These are phyloP conservation scores for Apiospora hydei DNA, from an alignment of 2,329 filamentous ascomycete species.

Conservation along the genomic window DNA sequence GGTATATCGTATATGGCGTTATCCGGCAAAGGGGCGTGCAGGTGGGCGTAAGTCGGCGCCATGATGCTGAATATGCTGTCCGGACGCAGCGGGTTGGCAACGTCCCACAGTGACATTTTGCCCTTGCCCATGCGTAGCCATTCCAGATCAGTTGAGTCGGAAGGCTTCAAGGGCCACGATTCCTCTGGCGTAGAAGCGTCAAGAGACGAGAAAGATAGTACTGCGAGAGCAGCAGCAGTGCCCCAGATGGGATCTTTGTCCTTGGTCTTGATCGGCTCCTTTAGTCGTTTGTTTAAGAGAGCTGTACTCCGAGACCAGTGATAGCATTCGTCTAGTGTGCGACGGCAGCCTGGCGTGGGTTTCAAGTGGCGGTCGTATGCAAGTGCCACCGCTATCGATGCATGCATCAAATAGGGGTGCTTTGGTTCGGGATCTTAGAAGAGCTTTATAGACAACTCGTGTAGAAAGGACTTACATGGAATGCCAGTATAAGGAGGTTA, in stretches of 20 bases:
- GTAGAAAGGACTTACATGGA: conserved; percentile 42
- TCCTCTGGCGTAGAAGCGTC: conserved; percentile 43
- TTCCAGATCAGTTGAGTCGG: conserved; percentile 38
- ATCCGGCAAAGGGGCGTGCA: conserved; percentile 44
- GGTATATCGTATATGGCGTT: conserved; percentile 39
- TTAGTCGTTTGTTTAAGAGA: conserved; percentile 48
- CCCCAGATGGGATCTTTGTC: conserved; percentile 56
- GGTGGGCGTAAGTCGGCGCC: conserved; percentile 44
- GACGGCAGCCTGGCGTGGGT: conserved; percentile 32
- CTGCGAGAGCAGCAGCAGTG: conserved; percentile 50
- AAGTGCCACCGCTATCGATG: conserved; percentile 50
- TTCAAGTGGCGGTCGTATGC: conserved; percentile 48
- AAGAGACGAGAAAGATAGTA: conserved; percentile 49
- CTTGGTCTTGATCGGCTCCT: conserved; percentile 40
- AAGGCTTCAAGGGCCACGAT: conserved; percentile 44
- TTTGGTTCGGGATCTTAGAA: conserved; percentile 31
- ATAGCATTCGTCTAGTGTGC: conserved; percentile 48
- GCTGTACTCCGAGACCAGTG: conserved; percentile 51
- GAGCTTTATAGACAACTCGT: neutral
- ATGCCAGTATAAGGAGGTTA: conserved; percentile 47
- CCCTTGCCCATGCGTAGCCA: conserved; percentile 45
- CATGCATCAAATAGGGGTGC: conserved; percentile 56
- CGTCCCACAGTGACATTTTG: conserved; percentile 47
- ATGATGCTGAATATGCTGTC: conserved; percentile 46
- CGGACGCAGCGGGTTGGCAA: conserved; percentile 44